A percentile compares a stretch with the other conserved stretches of the same genome.
These are phyloP conservation scores for Emmonsiellopsis sp. DNA, from an alignment of 2,329 filamentous ascomycete genomes.

Conservation along the genomic window DNA sequence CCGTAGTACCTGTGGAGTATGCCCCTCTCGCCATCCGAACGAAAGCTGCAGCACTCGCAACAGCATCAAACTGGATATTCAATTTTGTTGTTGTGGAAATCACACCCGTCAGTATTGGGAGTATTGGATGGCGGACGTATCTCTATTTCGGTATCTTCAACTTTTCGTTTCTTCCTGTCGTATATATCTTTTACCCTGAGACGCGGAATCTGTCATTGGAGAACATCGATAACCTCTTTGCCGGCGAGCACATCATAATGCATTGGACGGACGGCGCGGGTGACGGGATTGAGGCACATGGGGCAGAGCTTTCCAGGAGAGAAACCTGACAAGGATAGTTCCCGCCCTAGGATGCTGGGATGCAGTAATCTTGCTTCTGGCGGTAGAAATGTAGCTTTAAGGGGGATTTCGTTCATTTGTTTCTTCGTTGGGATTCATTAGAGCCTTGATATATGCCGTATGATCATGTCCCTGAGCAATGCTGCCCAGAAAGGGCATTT, in stretches of 20 bases:
- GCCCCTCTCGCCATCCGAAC: constrained; percentile 39
- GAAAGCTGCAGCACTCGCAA: constrained; percentile 40
- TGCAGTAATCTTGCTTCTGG: too few species aligned
- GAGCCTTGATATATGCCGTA: too few species aligned
- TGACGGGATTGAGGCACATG: too few species aligned
- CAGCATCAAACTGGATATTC: constrained; percentile 43
- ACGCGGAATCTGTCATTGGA: constrained; percentile 23
- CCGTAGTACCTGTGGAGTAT: constrained; percentile 35
- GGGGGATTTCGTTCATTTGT: too few species aligned
- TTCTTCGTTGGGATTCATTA: too few species aligned
- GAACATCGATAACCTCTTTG: constrained; percentile 30
- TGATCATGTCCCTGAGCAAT: too few species aligned
- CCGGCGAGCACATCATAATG: constrained; percentile 19
- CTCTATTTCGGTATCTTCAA: constrained; percentile 39
- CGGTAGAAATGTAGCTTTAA: too few species aligned
- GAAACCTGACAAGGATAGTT: too few species aligned
- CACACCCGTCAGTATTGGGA: constrained; percentile 35
- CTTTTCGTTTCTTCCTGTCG: constrained; percentile 40
- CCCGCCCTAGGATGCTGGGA: too few species aligned
- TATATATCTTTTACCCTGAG: constrained; percentile 34
- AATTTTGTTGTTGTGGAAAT: constrained; percentile 38
- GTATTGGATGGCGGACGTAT: constrained; percentile 33
- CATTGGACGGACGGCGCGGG: constrained; percentile 16
- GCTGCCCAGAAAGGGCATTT: too few species aligned
- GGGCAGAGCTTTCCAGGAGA: too few species aligned